Evolutionary conservation across 345 rosid species (phyloP).

Genomic region (Boechera stricta): DNA sequence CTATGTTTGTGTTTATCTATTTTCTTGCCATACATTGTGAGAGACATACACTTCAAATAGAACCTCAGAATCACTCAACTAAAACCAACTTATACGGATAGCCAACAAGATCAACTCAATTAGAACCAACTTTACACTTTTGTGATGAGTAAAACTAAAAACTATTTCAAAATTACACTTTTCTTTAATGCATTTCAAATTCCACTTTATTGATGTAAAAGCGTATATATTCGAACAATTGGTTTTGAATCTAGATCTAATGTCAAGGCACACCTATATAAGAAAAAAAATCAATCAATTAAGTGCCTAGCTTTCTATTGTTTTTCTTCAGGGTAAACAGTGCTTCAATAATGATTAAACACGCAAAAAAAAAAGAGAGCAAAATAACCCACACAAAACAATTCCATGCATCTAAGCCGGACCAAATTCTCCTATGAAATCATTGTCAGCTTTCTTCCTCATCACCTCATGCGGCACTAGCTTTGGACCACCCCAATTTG

Average conservation of each 20-base stretch:
- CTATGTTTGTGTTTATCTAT: too few relatives aligned
- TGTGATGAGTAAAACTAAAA: constrained; percentile 7
- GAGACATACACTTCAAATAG: too few relatives aligned
- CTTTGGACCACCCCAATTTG: constrained; percentile 40
- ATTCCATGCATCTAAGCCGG: constrained; percentile 12
- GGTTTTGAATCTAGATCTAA: constrained; percentile 38
- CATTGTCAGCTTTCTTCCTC: constrained; percentile 17
- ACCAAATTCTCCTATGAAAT: constrained; percentile 26
- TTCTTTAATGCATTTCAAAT: constrained; percentile 1
- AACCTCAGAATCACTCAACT: too few relatives aligned
- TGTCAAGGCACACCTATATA: constrained; percentile 7
- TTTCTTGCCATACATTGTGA: too few relatives aligned
- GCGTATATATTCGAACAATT: neutral
- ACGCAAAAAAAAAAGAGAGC: neutral
- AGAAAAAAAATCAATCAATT: neutral
- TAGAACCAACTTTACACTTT: constrained; percentile 29
- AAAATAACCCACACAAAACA: constrained; percentile 12
- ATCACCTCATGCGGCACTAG: constrained; percentile 36
- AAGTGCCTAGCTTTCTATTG: constrained; percentile 10
- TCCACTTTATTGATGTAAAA: constrained; percentile 36
- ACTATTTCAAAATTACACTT: constrained; percentile 8
- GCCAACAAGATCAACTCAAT: neutral
- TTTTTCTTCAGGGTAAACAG: neutral
- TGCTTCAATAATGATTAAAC: neutral
- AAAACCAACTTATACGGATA: too few relatives aligned